Conservation (phyloP, 495 filamentous ascomycete genomes). For the Daldinia caldariorum region DNA sequence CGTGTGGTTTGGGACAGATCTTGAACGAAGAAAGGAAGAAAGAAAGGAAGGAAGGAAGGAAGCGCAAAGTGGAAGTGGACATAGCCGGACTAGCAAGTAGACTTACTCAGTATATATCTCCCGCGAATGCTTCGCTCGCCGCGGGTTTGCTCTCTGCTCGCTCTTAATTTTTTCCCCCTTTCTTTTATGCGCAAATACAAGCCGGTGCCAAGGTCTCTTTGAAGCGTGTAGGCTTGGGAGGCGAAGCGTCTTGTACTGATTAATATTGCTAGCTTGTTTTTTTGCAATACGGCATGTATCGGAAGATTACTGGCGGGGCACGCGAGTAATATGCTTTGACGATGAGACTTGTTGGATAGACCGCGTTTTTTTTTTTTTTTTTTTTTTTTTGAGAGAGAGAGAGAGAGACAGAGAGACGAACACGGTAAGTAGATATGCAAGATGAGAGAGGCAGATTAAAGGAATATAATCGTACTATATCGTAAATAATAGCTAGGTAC, state of each 20-base stretch:
- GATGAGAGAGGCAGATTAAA: slow-evolving; percentile 18
- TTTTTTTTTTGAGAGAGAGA: no score
- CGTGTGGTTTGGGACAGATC: neutral
- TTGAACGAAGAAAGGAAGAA: neutral
- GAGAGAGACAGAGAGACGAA: no score
- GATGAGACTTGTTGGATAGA: slow-evolving; percentile 16
- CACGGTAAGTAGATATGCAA: no score
- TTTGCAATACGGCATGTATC: slow-evolving; percentile 12
- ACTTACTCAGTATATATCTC: slow-evolving; percentile 27
- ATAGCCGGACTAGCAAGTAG: slow-evolving; percentile 24
- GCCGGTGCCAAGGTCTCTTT: neutral
- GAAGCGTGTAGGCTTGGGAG: neutral
- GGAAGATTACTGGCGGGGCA: slow-evolving; percentile 7
- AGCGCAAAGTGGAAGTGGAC: slow-evolving; percentile 11
- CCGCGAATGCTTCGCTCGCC: slow-evolving; percentile 7
- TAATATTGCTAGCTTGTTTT: slow-evolving; percentile 5
- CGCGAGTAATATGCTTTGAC: slow-evolving; percentile 14
- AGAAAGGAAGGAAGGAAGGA: neutral
- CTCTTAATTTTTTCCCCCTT: neutral
- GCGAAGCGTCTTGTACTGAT: slow-evolving; percentile 15
- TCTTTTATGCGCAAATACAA: neutral
- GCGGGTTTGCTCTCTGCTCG: neutral
- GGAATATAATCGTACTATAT: slow-evolving; percentile 7
- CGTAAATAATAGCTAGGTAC: no score
- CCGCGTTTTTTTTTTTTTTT: neutral